Conservation (phyloP, 306 rosid species). For the Quercus ilex region DNA sequence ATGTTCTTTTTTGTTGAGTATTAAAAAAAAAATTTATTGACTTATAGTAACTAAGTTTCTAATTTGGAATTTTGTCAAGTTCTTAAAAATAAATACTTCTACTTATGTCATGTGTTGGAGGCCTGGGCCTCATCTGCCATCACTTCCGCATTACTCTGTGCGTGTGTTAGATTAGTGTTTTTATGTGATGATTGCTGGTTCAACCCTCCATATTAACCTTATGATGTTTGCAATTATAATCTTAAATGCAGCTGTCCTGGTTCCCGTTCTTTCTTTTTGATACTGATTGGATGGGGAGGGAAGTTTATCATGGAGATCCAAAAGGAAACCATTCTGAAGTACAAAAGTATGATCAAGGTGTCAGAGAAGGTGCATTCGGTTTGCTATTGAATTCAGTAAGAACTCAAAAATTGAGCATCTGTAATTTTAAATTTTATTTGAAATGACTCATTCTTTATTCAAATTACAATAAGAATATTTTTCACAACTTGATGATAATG, state of each 20-base stretch:
- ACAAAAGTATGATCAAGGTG: constrained; percentile 77
- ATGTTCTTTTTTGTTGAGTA: background rate
- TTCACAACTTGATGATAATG: constrained; percentile 3
- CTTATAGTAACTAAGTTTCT: background rate
- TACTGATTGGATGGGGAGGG: constrained; percentile 99
- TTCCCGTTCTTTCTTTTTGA: constrained; percentile 96
- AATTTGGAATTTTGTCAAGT: background rate
- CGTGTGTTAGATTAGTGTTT: background rate
- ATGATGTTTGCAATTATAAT: constrained; percentile 18
- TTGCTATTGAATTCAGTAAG: constrained; percentile 99
- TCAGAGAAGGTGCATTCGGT: constrained; percentile 99
- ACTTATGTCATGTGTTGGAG: background rate
- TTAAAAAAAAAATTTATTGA: background rate
- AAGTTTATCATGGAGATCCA: constrained; percentile 97
- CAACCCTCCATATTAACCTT: constrained; percentile 25
- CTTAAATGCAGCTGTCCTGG: constrained; percentile 77
- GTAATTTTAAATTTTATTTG: background rate
- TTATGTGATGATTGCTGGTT: constrained; percentile 1
- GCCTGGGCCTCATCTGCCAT: background rate
- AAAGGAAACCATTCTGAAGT: constrained; percentile 59
- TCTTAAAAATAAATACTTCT: background rate
- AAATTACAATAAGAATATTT: background rate
- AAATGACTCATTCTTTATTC: constrained; percentile 6
- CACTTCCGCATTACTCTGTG: background rate
- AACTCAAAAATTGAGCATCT: constrained; percentile 50